phyloP scores from a whole-genome alignment of 805 yeast species.

The Blastobotrys americana region DNA sequence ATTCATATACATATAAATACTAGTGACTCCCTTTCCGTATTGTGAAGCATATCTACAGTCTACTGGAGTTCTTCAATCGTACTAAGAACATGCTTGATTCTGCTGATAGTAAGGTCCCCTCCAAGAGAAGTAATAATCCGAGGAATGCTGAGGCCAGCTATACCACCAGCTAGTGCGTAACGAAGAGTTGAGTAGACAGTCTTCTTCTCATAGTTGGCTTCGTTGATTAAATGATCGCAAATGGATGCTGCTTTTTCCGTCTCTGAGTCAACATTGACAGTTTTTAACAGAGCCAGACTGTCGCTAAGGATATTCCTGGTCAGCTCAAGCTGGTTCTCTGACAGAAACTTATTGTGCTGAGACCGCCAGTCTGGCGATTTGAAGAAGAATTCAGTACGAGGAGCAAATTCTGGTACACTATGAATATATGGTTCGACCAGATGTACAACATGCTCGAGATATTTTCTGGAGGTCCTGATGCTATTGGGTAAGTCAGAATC shows the following conservation, averaged over 20 bases:
- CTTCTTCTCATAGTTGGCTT: constrained; percentile 13
- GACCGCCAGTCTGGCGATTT: constrained; percentile 5
- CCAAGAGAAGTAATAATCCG: constrained; percentile 49
- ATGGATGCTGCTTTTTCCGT: background rate
- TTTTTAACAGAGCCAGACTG: background rate
- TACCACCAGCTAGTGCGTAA: constrained; percentile 61
- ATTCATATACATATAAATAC: too few species aligned
- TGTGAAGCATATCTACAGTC: too few species aligned
- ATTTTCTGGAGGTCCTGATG: constrained; percentile 17
- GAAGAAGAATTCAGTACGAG: constrained; percentile 38
- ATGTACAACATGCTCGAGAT: constrained; percentile 35
- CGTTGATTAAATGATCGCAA: constrained; percentile 3
- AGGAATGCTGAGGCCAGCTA: constrained; percentile 63
- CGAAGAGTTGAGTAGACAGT: constrained; percentile 51
- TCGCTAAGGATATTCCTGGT: background rate
- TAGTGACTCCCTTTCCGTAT: too few species aligned
- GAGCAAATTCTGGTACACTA: constrained; percentile 46
- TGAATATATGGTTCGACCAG: constrained; percentile 45
- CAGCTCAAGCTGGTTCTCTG: background rate
- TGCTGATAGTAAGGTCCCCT: constrained; percentile 22
- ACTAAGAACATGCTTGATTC: constrained; percentile 2
- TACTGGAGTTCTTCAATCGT: background rate
- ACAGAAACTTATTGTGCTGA: background rate
- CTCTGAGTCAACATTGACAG: background rate
- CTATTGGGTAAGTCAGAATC: constrained; percentile 10